These are phyloP conservation scores for Heliamphora exappendiculata DNA, from an alignment of 148 eudicot genomes.

Conservation along the genomic window DNA sequence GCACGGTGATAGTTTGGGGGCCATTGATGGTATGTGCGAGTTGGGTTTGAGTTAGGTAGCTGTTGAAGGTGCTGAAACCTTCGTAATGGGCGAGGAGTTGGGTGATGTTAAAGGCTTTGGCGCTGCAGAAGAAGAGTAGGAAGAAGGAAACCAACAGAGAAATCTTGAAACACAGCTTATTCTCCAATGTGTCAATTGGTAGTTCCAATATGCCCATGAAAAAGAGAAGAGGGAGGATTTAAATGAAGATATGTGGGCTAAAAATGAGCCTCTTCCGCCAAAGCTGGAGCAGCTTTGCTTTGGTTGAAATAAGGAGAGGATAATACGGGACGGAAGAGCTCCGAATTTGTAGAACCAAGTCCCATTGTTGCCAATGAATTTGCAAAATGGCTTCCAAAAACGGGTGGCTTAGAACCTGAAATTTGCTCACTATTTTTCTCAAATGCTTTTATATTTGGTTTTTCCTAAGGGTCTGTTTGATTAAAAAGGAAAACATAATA, in stretches of 20 bases:
- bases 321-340: background rate
- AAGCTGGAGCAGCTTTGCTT: constrained; percentile 8
- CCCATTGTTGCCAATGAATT: background rate
- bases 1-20: constrained; percentile 31
- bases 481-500: too few relatives aligned
- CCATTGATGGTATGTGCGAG: constrained; percentile 25
- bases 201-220: background rate
- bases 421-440: too few relatives aligned
- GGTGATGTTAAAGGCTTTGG: constrained; percentile 41
- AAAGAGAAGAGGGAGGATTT: background rate
- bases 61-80: constrained; percentile 37
- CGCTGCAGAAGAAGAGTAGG: constrained; percentile 12
- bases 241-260: background rate
- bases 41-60: constrained; percentile 31
- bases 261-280: background rate
- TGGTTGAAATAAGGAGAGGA: background rate
- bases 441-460: too few relatives aligned
- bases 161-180: constrained; percentile 12
- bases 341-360: background rate
- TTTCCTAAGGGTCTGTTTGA: too few relatives aligned
- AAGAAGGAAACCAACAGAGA: constrained; percentile 8
- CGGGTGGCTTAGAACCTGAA: background rate
- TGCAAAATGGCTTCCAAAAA: background rate
- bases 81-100: constrained; percentile 19
- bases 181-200: background rate